Conservation (phyloP, 306 rosid genomes). For the Ammopiptanthus mongolicus region DNA sequence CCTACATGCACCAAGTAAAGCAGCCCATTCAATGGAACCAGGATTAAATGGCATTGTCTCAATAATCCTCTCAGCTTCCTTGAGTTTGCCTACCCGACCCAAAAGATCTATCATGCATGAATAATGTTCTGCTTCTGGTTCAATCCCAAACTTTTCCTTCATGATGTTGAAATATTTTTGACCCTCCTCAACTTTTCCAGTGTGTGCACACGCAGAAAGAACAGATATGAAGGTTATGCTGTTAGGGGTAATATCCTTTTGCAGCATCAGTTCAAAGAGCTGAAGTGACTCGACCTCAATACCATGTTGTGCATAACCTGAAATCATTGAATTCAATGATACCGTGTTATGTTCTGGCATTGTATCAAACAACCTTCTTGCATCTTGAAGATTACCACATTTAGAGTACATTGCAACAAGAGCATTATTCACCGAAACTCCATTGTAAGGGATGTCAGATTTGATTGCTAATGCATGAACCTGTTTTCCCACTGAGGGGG, state of each 20-base stretch:
- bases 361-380: slow-evolving; percentile 58
- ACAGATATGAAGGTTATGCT: slow-evolving; percentile 66
- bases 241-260: slow-evolving; percentile 44
- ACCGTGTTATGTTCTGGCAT: slow-evolving; percentile 65
- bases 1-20: slow-evolving; percentile 80
- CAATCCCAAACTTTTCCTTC: slow-evolving; percentile 62
- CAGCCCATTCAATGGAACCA: slow-evolving; percentile 67
- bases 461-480: slow-evolving; percentile 68
- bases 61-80: slow-evolving; percentile 65
- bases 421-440: slow-evolving; percentile 71
- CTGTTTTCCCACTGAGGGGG: slow-evolving; percentile 72
- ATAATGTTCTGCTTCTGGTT: slow-evolving; percentile 70
- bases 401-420: slow-evolving; percentile 79
- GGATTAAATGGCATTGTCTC: slow-evolving; percentile 72
- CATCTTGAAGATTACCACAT: slow-evolving; percentile 73
- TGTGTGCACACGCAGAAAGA: slow-evolving; percentile 75
- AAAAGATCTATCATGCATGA: slow-evolving; percentile 86
- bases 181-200: slow-evolving; percentile 76
- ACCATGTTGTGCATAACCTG: slow-evolving; percentile 80
- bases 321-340: slow-evolving; percentile 70
- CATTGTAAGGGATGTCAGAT: slow-evolving; percentile 61
- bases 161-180: slow-evolving; percentile 61
- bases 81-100: slow-evolving; percentile 71
- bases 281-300: slow-evolving; percentile 48
- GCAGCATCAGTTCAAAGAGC: slow-evolving; percentile 70